These are phyloP conservation scores for Candida tropicalis DNA, from an alignment of 1,139 yeast species.

Conservation along the genomic window DNA sequence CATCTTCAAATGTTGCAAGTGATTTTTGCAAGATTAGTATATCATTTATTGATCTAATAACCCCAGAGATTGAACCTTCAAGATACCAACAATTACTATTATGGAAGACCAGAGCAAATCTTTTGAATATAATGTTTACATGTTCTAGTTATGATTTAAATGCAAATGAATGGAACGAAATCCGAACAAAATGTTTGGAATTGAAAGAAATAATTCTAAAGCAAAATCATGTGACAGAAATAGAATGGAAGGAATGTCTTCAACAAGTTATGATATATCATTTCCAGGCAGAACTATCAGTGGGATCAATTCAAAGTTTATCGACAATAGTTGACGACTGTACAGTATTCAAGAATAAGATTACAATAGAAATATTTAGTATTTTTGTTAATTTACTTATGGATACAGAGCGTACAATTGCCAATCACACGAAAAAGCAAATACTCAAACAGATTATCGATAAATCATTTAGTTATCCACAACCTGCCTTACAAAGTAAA, in stretches of 20 bases:
- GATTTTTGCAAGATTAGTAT: conserved; percentile 12
- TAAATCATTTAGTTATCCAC: background rate
- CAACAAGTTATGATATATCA: conserved; percentile 4
- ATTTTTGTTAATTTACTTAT: conserved; percentile 8
- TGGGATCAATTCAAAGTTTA: conserved; percentile 13
- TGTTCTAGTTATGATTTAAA: conserved; percentile 2
- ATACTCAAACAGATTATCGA: conserved; percentile 8
- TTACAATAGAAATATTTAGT: conserved; percentile 9
- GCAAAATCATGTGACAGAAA: background rate
- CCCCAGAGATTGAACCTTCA: conserved; percentile 8
- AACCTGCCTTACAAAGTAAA: conserved; percentile 6
- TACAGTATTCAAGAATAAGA: conserved; percentile 6
- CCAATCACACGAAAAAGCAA: conserved; percentile 6
- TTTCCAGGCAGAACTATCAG: conserved; percentile 16
- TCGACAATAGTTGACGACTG: conserved; percentile 10
- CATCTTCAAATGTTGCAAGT: background rate
- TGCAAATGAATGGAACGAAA: conserved; percentile 11
- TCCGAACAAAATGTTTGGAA: conserved; percentile 13
- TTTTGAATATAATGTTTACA: conserved; percentile 10
- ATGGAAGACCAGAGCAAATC: conserved; percentile 15
- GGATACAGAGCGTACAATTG: conserved; percentile 2
- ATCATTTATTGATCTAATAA: conserved; percentile 11
- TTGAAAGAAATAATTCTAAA: conserved; percentile 7
- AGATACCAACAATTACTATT: conserved; percentile 8
- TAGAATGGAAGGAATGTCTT: conserved; percentile 12